Base-by-base conservation (phyloP, 2,329 filamentous ascomycete species). In the Ophioceras dolichostomum region DNA sequence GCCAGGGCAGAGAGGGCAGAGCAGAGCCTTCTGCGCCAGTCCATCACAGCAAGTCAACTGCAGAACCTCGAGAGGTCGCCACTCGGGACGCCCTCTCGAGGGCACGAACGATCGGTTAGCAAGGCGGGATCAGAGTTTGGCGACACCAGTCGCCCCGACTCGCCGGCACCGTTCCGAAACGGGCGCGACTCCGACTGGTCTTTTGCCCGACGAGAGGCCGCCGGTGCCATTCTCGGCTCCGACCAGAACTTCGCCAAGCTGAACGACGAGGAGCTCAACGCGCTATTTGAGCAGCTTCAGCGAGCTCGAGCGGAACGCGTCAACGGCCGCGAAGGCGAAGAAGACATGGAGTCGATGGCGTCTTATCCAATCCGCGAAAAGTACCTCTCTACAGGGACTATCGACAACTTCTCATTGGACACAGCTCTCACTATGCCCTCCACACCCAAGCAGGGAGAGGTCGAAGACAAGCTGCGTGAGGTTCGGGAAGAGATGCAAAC, bases 341-440 rank as follows among this genome's bases (percentile, higher is more conserved):
- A 95, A 39, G 91, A 96, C 54, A 76, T 79, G 38, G 91, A 98
- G 47, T 95, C 89, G 0, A 75, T 83, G 34, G 83, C 79, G 20
- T 95, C 89, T 1, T 95, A 88, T 52, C 81, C 86, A 2, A 68
- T 88, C 21, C 73, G 91, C 36, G 91, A 98, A 49, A 96, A 96
- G 53, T 96, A 96, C 58, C 75, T 94, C 64, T 95, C 88, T 3
- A 91, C 83, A 39, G 89, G 89, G 2, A 95, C 89, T 0, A 70
- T 96, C 37, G 91, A 98, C 59, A 95, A 94, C 54, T 91, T 95
- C 51, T 96, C 89, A 2, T 68, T 98, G 13, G 91, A 98, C 54
- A 98, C 91, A 2, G 82, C 80, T 10, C 68, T 98, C 36, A 98
- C 91, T 0, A 87, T 95, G 70, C 91, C 91, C 2, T 93, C 87